Base-by-base conservation (phyloP, 2,329 filamentous ascomycete genomes). In the Trichothecium roseum region DNA sequence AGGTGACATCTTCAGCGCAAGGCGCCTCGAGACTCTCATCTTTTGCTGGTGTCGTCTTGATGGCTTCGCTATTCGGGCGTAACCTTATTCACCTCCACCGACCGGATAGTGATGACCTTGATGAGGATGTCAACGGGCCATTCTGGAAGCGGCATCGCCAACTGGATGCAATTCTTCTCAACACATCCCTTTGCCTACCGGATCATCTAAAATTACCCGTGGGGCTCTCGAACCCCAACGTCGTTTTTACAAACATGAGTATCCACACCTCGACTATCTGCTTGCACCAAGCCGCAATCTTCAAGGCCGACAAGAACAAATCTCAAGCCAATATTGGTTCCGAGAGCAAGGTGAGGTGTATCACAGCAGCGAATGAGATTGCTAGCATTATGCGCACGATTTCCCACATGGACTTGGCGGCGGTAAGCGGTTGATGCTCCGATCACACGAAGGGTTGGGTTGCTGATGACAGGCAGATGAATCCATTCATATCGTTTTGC, bases 201-300 rank as follows among this genome's bases (percentile, higher is more conserved):
- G 69, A 74, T 24, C 71, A 83, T 44, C 69, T 96, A 22, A 85
- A 89, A 45, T 65, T 96, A 22, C 87, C 91, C 0, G 62, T 64
- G 13, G 86, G 85, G 1, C 62, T 94, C 24, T 63, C 68, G 13
- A 82, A 88, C 49, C 73, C 87, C 4, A 96, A 95, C 44, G 78
- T 89, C 36, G 78, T 96, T 4, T 96, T 95, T 54, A 78, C 84
- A 38, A 96, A 96, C 50, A 94, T 98, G 86, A 87, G 84, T 52
- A 86, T 98, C 22, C 88, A 96, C 54, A 94, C 91, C 0, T 94
- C 88, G 1, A 87, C 86, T 2, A 96, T 98, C 36, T 96, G 89
- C 55, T 66, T 98, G n/a, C 91, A 98, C 51, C 91, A 98, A 61
- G 91, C 89, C 3, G 91, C 91, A 18, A 96, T 98, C 15, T 95